Percentiles rank a stretch among this genome's conserved stretches.
Evolutionary conservation across 2,329 filamentous ascomycete species (phyloP).

Genomic region (Metarhizium anisopliae): DNA sequence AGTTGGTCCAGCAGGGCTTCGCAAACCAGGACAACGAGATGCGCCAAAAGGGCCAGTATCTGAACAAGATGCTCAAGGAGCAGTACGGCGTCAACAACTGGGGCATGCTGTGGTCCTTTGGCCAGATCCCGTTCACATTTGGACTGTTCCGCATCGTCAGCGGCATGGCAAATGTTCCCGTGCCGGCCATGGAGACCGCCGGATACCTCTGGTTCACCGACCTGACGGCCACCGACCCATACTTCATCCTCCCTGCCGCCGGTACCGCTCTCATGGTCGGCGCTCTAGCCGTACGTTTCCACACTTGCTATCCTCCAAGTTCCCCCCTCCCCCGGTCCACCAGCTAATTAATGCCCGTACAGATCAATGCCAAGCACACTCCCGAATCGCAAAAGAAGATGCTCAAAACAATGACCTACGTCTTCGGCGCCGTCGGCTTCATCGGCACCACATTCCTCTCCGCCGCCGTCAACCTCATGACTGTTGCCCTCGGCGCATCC

Average conservation of each 20-base stretch:
- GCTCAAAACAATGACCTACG: constrained; percentile 31
- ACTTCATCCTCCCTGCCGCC: constrained; percentile 60
- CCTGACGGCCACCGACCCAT: constrained; percentile 68
- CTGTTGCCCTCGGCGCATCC: constrained; percentile 29
- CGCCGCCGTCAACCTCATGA: constrained; percentile 40
- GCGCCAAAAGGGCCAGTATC: constrained; percentile 23
- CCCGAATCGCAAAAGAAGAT: constrained; percentile 25
- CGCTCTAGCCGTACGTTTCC: constrained; percentile 40
- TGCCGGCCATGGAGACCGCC: constrained; percentile 66
- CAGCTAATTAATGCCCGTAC: neutral
- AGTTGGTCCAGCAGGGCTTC: constrained; percentile 39
- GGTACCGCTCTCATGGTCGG: constrained; percentile 48
- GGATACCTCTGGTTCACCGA: constrained; percentile 73
- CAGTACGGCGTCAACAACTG: constrained; percentile 24
- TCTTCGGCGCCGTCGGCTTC: constrained; percentile 35
- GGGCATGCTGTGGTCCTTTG: constrained; percentile 28
- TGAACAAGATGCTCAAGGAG: constrained; percentile 27
- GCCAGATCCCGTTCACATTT: constrained; percentile 59
- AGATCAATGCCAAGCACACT: constrained; percentile 28
- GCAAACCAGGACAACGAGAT: constrained; percentile 34
- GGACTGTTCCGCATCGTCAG: constrained; percentile 72
- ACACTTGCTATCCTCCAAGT: neutral
- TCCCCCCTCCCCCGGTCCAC: neutral
- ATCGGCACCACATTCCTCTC: constrained; percentile 37
- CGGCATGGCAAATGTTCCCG: constrained; percentile 67